Percentiles rank a stretch among this genome's conserved stretches.
Evolutionary conservation across 345 rosid species (phyloP).

Genomic region (Syzygium aromaticum): DNA sequence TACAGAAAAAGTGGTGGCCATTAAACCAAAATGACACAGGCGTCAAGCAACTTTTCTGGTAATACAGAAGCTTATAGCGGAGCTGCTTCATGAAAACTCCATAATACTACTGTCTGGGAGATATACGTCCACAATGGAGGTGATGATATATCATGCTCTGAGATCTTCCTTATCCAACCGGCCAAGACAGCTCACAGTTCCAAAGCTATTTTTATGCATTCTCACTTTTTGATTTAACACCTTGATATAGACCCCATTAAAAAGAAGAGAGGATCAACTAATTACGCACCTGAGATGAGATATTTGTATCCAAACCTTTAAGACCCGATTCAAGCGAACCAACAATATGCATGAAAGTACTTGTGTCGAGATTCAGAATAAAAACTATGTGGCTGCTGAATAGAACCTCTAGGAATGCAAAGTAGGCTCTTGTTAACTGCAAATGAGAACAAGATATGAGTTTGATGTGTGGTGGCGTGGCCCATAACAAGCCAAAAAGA

Average conservation of each 20-base stretch:
- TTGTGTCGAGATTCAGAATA: conserved; percentile 71
- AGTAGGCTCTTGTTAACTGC: conserved; percentile 97
- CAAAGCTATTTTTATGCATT: background rate
- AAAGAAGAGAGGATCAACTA: background rate
- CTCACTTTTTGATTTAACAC: background rate
- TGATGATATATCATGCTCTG: background rate
- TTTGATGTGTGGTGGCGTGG: background rate
- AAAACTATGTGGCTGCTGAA: conserved; percentile 69
- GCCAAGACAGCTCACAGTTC: background rate
- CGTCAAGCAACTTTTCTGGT: background rate
- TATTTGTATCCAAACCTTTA: conserved; percentile 82
- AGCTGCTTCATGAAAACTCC: background rate
- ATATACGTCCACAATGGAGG: background rate
- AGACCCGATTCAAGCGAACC: conserved; percentile 98
- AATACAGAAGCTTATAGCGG: background rate
- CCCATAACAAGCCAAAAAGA: background rate
- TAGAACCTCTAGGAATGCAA: conserved; percentile 86
- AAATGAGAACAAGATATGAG: conserved; percentile 14
- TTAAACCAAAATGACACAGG: background rate
- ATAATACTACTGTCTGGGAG: background rate
- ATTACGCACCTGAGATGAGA: conserved; percentile 80
- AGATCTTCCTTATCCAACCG: background rate
- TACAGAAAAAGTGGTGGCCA: background rate
- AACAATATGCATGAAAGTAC: conserved; percentile 85
- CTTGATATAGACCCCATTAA: background rate